phyloP scores from a whole-genome alignment of 208 protist species.

The Lotmaria passim region DNA sequence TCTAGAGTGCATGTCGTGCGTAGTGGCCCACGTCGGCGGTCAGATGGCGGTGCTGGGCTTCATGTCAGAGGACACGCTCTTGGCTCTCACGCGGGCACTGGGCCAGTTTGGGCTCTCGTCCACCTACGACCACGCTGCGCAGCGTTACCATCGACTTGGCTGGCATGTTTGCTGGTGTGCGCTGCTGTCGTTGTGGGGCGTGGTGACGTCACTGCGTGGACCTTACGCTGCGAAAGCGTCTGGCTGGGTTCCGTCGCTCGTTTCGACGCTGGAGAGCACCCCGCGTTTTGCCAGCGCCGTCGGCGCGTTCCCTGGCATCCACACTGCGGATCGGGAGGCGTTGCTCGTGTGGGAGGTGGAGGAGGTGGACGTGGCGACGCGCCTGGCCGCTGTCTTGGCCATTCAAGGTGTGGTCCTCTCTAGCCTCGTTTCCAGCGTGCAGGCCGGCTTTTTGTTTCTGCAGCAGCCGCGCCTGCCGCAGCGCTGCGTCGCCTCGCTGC shows the following conservation, averaged over 20 bases:
- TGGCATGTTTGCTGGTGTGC: constrained; percentile 71
- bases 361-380: constrained; percentile 58
- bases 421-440: constrained; percentile 46
- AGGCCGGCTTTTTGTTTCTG: constrained; percentile 51
- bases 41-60: constrained; percentile 25
- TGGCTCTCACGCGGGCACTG: constrained; percentile 46
- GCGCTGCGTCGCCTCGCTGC: constrained; percentile 25
- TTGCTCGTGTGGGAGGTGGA: constrained; percentile 64
- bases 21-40: constrained; percentile 29
- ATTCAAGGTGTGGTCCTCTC: constrained; percentile 39
- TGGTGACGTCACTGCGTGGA: constrained; percentile 11
- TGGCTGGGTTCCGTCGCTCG: constrained; percentile 43
- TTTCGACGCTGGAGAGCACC: constrained; percentile 35
- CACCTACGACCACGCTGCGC: constrained; percentile 37
- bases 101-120: constrained; percentile 53
- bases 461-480: constrained; percentile 27
- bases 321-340: constrained; percentile 10
- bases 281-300: constrained; percentile 61
- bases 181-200: constrained; percentile 49
- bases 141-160: constrained; percentile 40
- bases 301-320: constrained; percentile 42
- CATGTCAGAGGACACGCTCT: constrained; percentile 35
- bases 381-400: constrained; percentile 43
- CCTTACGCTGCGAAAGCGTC: constrained; percentile 15
- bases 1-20: constrained; percentile 35